Conservation (phyloP, 2,329 filamentous ascomycete species). For the Dryadomyces quercus-mongolicae region DNA sequence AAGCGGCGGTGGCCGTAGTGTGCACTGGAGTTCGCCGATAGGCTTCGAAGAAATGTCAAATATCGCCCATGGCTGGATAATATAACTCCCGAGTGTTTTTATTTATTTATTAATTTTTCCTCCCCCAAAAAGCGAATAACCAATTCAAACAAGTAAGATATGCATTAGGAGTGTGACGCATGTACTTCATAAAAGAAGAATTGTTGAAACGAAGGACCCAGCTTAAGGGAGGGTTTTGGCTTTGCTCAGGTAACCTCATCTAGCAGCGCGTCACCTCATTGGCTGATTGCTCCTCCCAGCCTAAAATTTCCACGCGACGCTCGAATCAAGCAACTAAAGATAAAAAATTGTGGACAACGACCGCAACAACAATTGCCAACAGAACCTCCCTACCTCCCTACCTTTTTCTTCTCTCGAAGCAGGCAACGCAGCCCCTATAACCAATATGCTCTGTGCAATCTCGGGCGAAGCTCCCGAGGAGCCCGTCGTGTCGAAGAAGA, state of each 20-base stretch:
- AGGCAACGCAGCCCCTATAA: not conserved
- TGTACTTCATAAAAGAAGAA: too few relatives aligned
- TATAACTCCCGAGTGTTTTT: too few relatives aligned
- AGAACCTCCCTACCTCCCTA: not conserved
- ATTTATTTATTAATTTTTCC: too few relatives aligned
- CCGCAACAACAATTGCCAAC: not conserved
- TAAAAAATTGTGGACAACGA: not conserved
- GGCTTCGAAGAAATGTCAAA: not conserved
- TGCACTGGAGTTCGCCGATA: slow-evolving; percentile 3
- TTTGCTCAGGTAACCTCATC: slow-evolving; percentile 7
- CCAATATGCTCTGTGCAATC: slow-evolving; percentile 30
- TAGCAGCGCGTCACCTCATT: slow-evolving; percentile 6
- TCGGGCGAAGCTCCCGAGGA: slow-evolving; percentile 93
- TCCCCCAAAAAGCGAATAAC: too few relatives aligned
- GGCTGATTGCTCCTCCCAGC: slow-evolving; percentile 3
- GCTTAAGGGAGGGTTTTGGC: not conserved
- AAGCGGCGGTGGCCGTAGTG: slow-evolving; percentile 6
- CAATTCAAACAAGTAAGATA: too few relatives aligned
- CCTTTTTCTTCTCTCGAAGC: not conserved
- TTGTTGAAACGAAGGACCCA: too few relatives aligned
- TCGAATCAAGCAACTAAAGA: not conserved
- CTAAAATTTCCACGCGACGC: slow-evolving; percentile 9
- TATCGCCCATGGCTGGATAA: too few relatives aligned
- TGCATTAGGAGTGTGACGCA: too few relatives aligned
- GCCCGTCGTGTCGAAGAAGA: slow-evolving; percentile 85